Conservation (phyloP, 2,329 filamentous ascomycete species). For the Botrytis aclada region DNA sequence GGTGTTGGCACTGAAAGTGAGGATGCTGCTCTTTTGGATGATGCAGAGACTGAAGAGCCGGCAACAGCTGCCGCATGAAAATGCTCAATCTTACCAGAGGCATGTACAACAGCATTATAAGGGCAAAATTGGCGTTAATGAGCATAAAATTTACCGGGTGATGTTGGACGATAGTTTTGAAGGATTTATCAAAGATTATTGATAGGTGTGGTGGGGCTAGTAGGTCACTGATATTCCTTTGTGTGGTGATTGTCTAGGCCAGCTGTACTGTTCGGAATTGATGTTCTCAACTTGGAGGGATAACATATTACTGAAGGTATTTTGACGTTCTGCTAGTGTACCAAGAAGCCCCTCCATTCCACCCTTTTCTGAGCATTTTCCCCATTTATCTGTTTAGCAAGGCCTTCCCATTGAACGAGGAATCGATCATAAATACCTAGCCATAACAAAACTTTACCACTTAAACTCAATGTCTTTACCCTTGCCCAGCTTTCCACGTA, state of each 20-base stretch:
- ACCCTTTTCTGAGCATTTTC: constrained; percentile 28
- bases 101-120: constrained; percentile 2
- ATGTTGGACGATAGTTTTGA: neutral
- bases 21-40: constrained; percentile 16
- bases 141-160: neutral
- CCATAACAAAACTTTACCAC: constrained; percentile 69
- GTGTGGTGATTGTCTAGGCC: neutral
- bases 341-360: constrained; percentile 37
- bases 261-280: neutral
- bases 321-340: constrained; percentile 26
- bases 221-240: neutral
- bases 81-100: constrained; percentile 8
- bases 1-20: constrained; percentile 43
- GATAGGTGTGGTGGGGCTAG: neutral
- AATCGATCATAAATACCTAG: constrained; percentile 69
- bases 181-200: neutral
- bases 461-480: constrained; percentile 77
- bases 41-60: constrained; percentile 1
- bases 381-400: constrained; percentile 33
- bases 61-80: neutral
- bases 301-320: neutral
- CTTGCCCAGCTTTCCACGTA: constrained; percentile 94
- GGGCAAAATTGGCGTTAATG: constrained; percentile 14
- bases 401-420: constrained; percentile 73
- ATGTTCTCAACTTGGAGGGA: neutral